These are phyloP conservation scores for Irpex lacteus DNA, from an alignment of 1,284 basidiomycete genomes.

Conservation along the genomic window DNA sequence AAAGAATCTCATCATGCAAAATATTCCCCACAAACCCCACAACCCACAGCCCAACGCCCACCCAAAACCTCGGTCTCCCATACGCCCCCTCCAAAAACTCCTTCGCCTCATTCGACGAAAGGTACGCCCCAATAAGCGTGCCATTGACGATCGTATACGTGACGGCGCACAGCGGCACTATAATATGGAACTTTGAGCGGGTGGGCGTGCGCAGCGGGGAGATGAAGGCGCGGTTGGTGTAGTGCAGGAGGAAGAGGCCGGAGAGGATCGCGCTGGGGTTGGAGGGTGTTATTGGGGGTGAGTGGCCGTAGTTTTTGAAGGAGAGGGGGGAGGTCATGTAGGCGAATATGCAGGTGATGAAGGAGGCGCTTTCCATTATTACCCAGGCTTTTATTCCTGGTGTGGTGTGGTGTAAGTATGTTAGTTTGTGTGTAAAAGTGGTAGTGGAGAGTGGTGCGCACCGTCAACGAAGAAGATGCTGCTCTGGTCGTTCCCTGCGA, in stretches of 20 bases:
- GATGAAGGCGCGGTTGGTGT: slow-evolving; percentile 79
- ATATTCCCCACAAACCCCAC: slow-evolving; percentile 78
- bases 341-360: slow-evolving; percentile 53
- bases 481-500: slow-evolving; percentile 44
- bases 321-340: slow-evolving; percentile 48
- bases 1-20: slow-evolving; percentile 85
- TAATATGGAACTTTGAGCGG: slow-evolving; percentile 74
- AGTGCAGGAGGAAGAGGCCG: slow-evolving; percentile 71
- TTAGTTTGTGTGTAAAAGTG: too few species aligned
- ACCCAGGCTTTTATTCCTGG: slow-evolving; percentile 70
- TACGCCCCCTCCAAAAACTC: slow-evolving; percentile 37
- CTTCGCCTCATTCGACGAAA: slow-evolving; percentile 52
- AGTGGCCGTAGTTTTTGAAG: slow-evolving; percentile 14
- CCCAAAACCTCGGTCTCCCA: slow-evolving; percentile 50
- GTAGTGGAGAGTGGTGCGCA: too few species aligned
- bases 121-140: slow-evolving; percentile 65
- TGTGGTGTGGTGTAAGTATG: background rate
- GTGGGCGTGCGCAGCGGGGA: slow-evolving; percentile 82
- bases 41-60: slow-evolving; percentile 65
- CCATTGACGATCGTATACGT: slow-evolving; percentile 78
- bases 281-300: slow-evolving; percentile 29
- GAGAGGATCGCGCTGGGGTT: slow-evolving; percentile 55
- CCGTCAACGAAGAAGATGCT: slow-evolving; percentile 56
- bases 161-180: slow-evolving; percentile 56
- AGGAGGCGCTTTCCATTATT: slow-evolving; percentile 82